phyloP scores from a whole-genome alignment of 371 early-diverging fungal genomes.

The Furculomyces boomerangus region DNA sequence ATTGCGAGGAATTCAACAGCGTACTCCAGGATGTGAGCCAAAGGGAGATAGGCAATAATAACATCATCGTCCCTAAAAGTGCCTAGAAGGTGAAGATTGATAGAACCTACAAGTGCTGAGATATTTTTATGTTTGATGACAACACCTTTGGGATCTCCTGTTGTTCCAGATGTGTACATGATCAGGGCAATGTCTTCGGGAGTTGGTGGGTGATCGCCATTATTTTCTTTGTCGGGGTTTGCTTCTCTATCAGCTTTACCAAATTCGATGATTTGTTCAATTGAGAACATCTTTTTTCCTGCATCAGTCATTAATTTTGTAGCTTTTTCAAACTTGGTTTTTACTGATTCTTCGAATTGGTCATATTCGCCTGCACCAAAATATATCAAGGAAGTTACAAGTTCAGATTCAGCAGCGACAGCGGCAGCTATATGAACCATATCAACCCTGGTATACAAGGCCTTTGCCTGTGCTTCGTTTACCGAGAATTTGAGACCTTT shows the following conservation, averaged over 20 bases:
- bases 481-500: conserved; percentile 49
- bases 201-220: conserved; percentile 40
- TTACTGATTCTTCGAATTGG: not conserved
- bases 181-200: conserved; percentile 69
- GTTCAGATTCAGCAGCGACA: conserved; percentile 35
- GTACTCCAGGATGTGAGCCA: conserved; percentile 86
- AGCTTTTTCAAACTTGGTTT: not conserved
- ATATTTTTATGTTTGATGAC: conserved; percentile 51
- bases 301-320: conserved; percentile 11
- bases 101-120: conserved; percentile 39
- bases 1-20: conserved; percentile 56
- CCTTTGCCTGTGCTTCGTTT: conserved; percentile 59
- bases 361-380: conserved; percentile 31
- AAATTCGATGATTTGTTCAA: not conserved
- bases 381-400: conserved; percentile 56
- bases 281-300: not conserved
- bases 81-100: conserved; percentile 2
- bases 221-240: conserved; percentile 42
- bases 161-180: conserved; percentile 81
- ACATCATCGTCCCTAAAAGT: conserved; percentile 10
- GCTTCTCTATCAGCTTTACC: conserved; percentile 4
- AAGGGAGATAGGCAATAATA: conserved; percentile 81
- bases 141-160: conserved; percentile 62
- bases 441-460: conserved; percentile 67
- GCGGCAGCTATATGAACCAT: conserved; percentile 49